Conservation (phyloP, 192 early-diverging fungal genomes). For the Gamsiella multidivaricata region DNA sequence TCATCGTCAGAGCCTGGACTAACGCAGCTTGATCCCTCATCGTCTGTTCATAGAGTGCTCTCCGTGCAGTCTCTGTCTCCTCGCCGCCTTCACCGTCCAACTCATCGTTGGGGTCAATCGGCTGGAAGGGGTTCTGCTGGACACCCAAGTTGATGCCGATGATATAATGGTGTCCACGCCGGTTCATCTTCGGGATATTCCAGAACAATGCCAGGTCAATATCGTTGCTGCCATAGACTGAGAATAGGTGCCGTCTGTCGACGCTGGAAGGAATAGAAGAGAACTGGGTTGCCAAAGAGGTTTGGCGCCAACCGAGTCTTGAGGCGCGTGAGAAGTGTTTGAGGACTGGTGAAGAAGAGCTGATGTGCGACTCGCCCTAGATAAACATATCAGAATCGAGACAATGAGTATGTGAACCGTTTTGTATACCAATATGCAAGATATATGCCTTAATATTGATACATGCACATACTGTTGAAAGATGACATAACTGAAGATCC, state of each 20-base stretch:
- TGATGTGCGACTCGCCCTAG: slow-evolving; percentile 63
- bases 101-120: slow-evolving; percentile 44
- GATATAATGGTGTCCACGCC: slow-evolving; percentile 89
- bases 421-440: not conserved
- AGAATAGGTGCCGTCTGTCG: slow-evolving; percentile 71
- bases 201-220: slow-evolving; percentile 91
- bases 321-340: slow-evolving; percentile 76
- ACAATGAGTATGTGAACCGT: slow-evolving; percentile 6
- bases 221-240: slow-evolving; percentile 88
- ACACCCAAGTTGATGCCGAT: slow-evolving; percentile 91
- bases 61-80: slow-evolving; percentile 56
- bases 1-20: slow-evolving; percentile 72
- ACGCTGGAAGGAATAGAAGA: slow-evolving; percentile 69
- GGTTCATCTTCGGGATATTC: slow-evolving; percentile 65
- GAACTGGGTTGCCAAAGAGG: slow-evolving; percentile 71
- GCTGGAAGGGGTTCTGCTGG: slow-evolving; percentile 76
- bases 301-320: slow-evolving; percentile 78
- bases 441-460: no score
- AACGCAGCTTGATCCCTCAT: slow-evolving; percentile 72
- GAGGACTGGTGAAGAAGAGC: slow-evolving; percentile 71
- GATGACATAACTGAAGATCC: slow-evolving; percentile 58
- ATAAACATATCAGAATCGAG: slow-evolving; percentile 58
- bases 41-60: slow-evolving; percentile 78
- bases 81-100: slow-evolving; percentile 57
- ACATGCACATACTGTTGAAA: slow-evolving; percentile 63